Percentiles rank a stretch among this genome's conserved stretches.
phyloP scores from a whole-genome alignment of 2,329 filamentous ascomycete species.

The Alternaria sp. region DNA sequence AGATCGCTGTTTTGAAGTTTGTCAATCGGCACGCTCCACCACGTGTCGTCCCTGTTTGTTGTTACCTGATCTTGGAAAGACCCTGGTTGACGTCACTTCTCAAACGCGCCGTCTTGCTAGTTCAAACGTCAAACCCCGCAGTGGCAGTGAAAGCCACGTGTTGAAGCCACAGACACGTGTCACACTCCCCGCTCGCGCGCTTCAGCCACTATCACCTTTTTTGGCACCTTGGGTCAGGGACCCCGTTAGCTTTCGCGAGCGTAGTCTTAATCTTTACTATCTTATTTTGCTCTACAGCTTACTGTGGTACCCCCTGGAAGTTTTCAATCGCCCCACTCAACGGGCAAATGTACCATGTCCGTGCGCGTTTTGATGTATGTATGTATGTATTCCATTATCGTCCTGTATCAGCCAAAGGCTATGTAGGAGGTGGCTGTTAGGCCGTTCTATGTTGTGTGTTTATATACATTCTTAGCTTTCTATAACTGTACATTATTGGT shows the following conservation, averaged over 20 bases:
- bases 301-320: too few species aligned
- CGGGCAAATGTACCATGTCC: too few species aligned
- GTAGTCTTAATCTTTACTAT: not conserved
- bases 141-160: constrained; percentile 8
- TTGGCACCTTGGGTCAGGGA: not conserved
- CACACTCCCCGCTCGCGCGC: not conserved
- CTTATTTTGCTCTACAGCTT: not conserved
- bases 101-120: constrained; percentile 1
- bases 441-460: too few species aligned
- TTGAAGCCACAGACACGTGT: constrained; percentile 12
- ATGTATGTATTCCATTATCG: too few species aligned
- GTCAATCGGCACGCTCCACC: constrained; percentile 4
- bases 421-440: too few species aligned
- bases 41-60: constrained; percentile 10
- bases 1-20: constrained; percentile 5
- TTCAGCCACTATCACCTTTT: not conserved
- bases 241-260: constrained; percentile 2
- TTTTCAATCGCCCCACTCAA: too few species aligned
- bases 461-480: too few species aligned
- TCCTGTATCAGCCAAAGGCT: too few species aligned
- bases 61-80: constrained; percentile 10
- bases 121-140: constrained; percentile 9
- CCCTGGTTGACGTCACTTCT: constrained; percentile 11
- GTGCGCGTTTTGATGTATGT: too few species aligned
- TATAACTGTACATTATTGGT: too few species aligned